phyloP scores from a whole-genome alignment of 768 basidiomycete genomes.

The Favolaschia claudopus region DNA sequence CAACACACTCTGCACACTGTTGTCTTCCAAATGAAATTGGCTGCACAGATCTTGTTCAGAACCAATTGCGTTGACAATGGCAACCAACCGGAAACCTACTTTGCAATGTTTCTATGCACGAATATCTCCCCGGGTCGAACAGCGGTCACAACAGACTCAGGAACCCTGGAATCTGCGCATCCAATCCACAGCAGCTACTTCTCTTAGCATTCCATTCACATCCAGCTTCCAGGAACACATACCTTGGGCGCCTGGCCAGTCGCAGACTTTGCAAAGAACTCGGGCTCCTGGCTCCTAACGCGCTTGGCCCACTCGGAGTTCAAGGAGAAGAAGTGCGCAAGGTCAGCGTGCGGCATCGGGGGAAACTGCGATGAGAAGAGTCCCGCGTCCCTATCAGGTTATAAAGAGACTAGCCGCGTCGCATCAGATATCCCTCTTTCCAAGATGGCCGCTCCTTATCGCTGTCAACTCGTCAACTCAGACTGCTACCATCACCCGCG shows the following conservation, averaged over 20 bases:
- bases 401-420: no score
- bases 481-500: no score
- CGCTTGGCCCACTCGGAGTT: conserved; percentile 79
- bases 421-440: no score
- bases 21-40: conserved; percentile 78
- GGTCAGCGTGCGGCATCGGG: no score
- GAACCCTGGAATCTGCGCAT: conserved; percentile 86
- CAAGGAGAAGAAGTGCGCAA: conserved; percentile 47
- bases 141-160: conserved; percentile 76
- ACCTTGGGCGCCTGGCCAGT: conserved; percentile 77
- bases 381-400: no score
- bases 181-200: conserved; percentile 80
- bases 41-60: conserved; percentile 44
- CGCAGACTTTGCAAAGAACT: conserved; percentile 67
- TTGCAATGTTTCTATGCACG: conserved; percentile 87
- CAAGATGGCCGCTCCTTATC: no score
- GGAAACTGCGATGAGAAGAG: no score
- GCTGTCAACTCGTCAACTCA: no score
- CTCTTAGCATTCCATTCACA: background rate
- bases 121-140: conserved; percentile 83
- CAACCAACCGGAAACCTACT: conserved; percentile 55
- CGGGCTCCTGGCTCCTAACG: conserved; percentile 60
- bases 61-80: conserved; percentile 6
- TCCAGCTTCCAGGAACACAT: background rate
- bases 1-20: conserved; percentile 74